These are phyloP conservation scores for Rhizopogon vinicolor DNA, from an alignment of 768 basidiomycete genomes.

Conservation along the genomic window DNA sequence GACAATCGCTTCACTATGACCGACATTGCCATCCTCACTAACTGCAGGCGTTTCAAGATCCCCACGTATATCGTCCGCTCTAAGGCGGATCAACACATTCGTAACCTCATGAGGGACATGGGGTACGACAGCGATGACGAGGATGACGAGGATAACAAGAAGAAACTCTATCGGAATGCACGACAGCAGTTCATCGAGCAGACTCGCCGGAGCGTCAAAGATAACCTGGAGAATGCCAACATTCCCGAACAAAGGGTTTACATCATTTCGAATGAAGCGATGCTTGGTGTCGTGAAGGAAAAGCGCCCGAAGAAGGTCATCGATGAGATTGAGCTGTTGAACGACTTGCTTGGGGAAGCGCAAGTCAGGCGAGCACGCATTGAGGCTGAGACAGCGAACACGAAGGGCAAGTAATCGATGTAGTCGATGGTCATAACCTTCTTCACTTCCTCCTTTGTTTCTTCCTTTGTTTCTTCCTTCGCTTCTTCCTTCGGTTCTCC, in stretches of 20 bases:
- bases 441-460: neutral
- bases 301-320: constrained; percentile 17
- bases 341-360: constrained; percentile 16
- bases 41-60: constrained; percentile 25
- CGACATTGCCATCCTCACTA: constrained; percentile 28
- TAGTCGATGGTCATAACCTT: neutral
- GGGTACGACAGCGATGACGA: constrained; percentile 22
- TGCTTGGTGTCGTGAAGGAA: constrained; percentile 20
- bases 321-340: constrained; percentile 24
- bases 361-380: neutral
- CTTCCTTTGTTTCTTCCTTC: neutral
- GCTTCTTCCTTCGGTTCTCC: neutral
- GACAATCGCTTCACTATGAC: constrained; percentile 30
- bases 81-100: constrained; percentile 30
- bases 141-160: constrained; percentile 7
- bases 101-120: constrained; percentile 20
- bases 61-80: constrained; percentile 32
- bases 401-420: neutral
- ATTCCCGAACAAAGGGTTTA: constrained; percentile 26
- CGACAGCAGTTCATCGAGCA: constrained; percentile 22
- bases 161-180: constrained; percentile 17
- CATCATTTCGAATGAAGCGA: constrained; percentile 18
- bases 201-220: constrained; percentile 19
- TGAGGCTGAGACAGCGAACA: neutral
- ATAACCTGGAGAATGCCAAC: constrained; percentile 18